A percentile compares a stretch with the other conserved stretches of the same genome.
These are phyloP conservation scores for Cryphonectria radicalis DNA, from an alignment of 2,329 filamentous ascomycete species.

Conservation along the genomic window DNA sequence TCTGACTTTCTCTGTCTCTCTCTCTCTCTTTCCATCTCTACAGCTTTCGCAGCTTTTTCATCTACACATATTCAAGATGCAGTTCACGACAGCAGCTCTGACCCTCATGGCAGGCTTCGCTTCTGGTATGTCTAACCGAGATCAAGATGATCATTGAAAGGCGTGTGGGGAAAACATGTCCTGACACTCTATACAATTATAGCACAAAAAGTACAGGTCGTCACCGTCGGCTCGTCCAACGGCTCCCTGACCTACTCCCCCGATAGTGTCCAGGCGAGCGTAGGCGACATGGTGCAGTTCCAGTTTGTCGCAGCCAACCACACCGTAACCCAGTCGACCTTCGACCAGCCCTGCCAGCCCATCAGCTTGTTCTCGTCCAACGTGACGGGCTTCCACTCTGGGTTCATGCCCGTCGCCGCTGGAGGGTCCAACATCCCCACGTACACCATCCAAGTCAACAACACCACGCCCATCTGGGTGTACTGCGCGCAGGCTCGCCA, in stretches of 20 bases:
- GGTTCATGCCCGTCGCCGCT: conserved; percentile 67
- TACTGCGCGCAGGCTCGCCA: conserved; percentile 78
- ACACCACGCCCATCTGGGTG: conserved; percentile 74
- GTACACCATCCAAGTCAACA: conserved; percentile 72
- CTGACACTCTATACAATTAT: conserved; percentile 6
- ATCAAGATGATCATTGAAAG: background rate
- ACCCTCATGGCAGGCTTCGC: conserved; percentile 53
- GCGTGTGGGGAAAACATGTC: background rate
- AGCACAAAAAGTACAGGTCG: conserved; percentile 60
- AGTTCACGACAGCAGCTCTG: conserved; percentile 52
- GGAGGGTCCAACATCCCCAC: conserved; percentile 60
- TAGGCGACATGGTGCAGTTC: conserved; percentile 69
- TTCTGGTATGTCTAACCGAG: conserved; percentile 44
- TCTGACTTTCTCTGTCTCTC: conserved; percentile 16
- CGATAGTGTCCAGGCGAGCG: conserved; percentile 64
- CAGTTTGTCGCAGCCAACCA: conserved; percentile 73
- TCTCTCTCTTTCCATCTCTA: background rate
- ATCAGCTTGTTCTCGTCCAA: conserved; percentile 55
- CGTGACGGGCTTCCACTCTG: conserved; percentile 66
- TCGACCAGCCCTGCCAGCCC: conserved; percentile 71
- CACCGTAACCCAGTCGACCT: conserved; percentile 78
- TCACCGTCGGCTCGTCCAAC: conserved; percentile 51
- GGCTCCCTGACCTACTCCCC: conserved; percentile 67
- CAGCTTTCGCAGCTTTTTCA: background rate
- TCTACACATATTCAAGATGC: conserved; percentile 50